Base-by-base conservation (phyloP, 2,329 filamentous ascomycete genomes). In the Arthrocladium fulminans region DNA sequence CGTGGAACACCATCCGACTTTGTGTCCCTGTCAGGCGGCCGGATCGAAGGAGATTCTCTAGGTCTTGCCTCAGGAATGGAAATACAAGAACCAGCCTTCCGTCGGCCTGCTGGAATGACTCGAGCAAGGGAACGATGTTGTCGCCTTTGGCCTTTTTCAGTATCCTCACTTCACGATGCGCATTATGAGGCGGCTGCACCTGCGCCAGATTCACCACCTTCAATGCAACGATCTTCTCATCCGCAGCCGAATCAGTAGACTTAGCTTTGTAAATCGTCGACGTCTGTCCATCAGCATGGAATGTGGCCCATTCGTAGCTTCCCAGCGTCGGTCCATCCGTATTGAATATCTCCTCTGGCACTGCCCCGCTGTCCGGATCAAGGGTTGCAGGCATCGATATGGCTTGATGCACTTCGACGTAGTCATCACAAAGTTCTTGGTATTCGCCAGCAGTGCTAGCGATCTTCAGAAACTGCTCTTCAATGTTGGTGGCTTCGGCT, bases 161-260 rank as follows among this genome's bases (percentile, higher is more conserved):
- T 40, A 97, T 82, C 54, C 82, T 80, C 45, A 82, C 81, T 69
- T 98, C 92, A 37, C 86, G 81, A 40, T 75, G 70, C 1, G 88
- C 84, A 62, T 94, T 82, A 66, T 98, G 92, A 8, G 92, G 92
- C 50, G 85, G 81, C 30, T 81, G 75, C 67, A 84, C 80, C 47
- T 76, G 73, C 30, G 81, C 81, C 25, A 86, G 82, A 23, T 80
- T 81, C 29, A 92, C 94, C 51, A 96, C 81, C 63, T 98, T 98
- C 42, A 98, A 71, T 1, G 90, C 92, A 4, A 83, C 73, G 9
- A 77, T 55, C 54, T 62, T 55, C 52, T 68, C 63, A 25, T 65
- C 60, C 2, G 65, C 60, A n/a, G 59, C 55, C 27, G 37, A 27
- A 37, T 56, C 44, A 19, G 48, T 64, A 17, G 67, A 63, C 15